Conservation (phyloP, 345 rosid genomes). For the Arabis hirsuta region DNA sequence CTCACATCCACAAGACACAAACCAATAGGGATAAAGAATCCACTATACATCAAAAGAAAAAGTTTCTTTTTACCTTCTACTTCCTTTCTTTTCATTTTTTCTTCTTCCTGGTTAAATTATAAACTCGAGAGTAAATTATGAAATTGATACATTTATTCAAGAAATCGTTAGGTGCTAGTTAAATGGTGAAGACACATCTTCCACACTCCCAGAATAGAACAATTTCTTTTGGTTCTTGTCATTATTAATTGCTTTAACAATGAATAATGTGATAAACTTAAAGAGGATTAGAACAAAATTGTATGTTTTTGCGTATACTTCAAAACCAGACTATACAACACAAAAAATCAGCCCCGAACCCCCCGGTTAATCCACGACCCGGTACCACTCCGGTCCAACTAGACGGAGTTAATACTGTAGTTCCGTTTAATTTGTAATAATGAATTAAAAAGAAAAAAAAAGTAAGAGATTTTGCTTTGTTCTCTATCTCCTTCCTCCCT, state of each 20-base stretch:
- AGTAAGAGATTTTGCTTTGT: too few species aligned
- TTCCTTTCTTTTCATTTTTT: neutral
- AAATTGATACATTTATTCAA: slow-evolving; percentile 23
- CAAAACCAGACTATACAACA: too few species aligned
- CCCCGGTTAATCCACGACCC: too few species aligned
- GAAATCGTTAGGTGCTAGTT: neutral
- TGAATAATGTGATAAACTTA: too few species aligned
- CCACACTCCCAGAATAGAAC: too few species aligned
- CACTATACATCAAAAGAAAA: slow-evolving; percentile 19
- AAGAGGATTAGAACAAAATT: too few species aligned
- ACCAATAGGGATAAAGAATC: slow-evolving; percentile 1
- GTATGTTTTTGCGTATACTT: too few species aligned
- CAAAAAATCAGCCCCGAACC: too few species aligned
- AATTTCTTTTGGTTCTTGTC: too few species aligned
- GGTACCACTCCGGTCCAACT: too few species aligned
- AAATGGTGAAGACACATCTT: neutral
- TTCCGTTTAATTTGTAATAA: slow-evolving; percentile 14
- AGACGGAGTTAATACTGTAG: slow-evolving; percentile 13
- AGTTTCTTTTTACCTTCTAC: neutral
- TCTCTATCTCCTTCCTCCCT: slow-evolving; percentile 10
- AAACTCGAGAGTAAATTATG: slow-evolving; percentile 28
- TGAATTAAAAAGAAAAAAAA: neutral
- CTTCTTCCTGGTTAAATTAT: neutral
- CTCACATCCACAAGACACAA: slow-evolving; percentile 31
- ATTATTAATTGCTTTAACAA: too few species aligned